Evolutionary conservation across 805 yeast species (phyloP).

Genomic region (Yamadazyma olivae): DNA sequence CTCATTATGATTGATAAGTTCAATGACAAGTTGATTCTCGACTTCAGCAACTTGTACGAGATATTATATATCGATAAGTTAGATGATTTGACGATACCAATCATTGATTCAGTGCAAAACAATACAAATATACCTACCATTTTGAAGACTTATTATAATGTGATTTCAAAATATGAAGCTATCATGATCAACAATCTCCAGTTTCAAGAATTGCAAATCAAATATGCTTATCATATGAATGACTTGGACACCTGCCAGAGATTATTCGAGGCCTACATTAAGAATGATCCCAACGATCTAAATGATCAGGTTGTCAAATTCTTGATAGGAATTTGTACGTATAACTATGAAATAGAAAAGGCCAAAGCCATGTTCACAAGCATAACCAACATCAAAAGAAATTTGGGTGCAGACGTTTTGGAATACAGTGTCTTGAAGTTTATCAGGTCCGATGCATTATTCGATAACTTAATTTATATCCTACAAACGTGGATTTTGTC

Average conservation of each 20-base stretch:
- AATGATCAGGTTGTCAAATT: conserved; percentile 26
- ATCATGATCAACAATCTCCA: background rate
- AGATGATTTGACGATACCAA: background rate
- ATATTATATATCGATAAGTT: background rate
- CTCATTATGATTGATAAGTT: background rate
- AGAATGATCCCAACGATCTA: conserved; percentile 9
- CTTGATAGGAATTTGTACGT: conserved; percentile 25
- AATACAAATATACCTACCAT: background rate
- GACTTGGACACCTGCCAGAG: conserved; percentile 18
- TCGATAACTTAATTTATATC: conserved; percentile 24
- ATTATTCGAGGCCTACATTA: conserved; percentile 7
- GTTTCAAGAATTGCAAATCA: conserved; percentile 18
- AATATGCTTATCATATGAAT: conserved; percentile 35
- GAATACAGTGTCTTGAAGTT: conserved; percentile 17
- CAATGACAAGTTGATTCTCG: background rate
- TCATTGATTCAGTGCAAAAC: background rate
- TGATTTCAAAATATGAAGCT: background rate
- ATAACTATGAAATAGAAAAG: conserved; percentile 31
- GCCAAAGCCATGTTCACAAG: conserved; percentile 22
- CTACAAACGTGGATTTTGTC: conserved; percentile 26
- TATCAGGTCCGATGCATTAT: conserved; percentile 25
- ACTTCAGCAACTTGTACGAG: background rate
- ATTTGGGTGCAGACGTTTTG: conserved; percentile 22
- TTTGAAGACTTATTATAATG: background rate
- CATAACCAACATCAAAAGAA: conserved; percentile 1